These are phyloP conservation scores for Lanmaoa pseudosensibilis DNA, from an alignment of 768 basidiomycete genomes.

Conservation along the genomic window DNA sequence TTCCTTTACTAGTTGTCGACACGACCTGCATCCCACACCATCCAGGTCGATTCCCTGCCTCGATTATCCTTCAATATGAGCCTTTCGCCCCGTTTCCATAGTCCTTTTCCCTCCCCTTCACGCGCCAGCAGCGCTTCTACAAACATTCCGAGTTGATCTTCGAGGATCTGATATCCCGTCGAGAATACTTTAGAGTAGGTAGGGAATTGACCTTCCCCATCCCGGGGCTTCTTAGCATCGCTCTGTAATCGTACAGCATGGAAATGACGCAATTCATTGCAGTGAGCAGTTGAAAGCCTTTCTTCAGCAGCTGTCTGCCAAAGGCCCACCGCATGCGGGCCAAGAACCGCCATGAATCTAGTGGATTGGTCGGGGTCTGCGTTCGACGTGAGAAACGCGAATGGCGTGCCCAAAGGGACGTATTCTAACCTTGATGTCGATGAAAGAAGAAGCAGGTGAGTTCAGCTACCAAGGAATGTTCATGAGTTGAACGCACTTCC, in stretches of 20 bases:
- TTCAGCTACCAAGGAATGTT: background rate
- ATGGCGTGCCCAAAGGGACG: slow-evolving; percentile 5
- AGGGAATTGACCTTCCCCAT: background rate
- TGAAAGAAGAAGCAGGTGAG: background rate
- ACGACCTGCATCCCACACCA: slow-evolving; percentile 20
- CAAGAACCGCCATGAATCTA: slow-evolving; percentile 20
- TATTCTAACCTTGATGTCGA: slow-evolving; percentile 6
- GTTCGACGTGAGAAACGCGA: slow-evolving; percentile 19
- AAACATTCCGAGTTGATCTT: slow-evolving; percentile 5
- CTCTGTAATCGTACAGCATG: slow-evolving; percentile 8
- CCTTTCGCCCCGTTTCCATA: slow-evolving; percentile 9
- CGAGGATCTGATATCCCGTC: slow-evolving; percentile 9
- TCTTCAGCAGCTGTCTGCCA: background rate
- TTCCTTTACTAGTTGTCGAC: background rate
- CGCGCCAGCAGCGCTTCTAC: background rate
- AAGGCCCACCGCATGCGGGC: slow-evolving; percentile 18
- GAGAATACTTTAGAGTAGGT: slow-evolving; percentile 9
- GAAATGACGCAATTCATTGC: background rate
- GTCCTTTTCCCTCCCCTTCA: background rate
- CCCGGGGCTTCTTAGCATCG: background rate
- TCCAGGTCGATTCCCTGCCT: slow-evolving; percentile 3
- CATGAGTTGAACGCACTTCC: slow-evolving; percentile 12
- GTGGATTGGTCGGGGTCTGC: slow-evolving; percentile 8
- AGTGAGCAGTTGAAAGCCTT: background rate
- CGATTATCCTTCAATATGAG: background rate